Evolutionary conservation across 441 rosid species (phyloP).

Genomic region (Erodium trifolium): DNA sequence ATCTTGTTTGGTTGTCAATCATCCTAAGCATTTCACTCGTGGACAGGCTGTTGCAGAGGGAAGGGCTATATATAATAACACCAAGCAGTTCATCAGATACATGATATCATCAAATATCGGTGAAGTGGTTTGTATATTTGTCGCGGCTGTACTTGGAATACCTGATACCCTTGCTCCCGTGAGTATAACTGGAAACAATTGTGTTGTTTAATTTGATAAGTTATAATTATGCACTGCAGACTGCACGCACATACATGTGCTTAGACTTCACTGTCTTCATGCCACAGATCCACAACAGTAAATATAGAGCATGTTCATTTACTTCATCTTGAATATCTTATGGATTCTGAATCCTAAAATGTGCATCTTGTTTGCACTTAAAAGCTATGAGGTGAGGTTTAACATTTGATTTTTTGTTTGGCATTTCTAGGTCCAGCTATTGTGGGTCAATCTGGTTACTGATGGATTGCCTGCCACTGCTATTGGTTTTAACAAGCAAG

Average conservation of each 20-base stretch:
- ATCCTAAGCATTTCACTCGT: too few species aligned
- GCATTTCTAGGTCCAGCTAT: constrained; percentile 73
- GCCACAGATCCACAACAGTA: not conserved
- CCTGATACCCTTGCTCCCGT: constrained; percentile 99
- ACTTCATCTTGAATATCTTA: not conserved
- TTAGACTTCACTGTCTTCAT: not conserved
- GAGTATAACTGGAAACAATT: constrained; percentile 35
- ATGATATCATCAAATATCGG: constrained; percentile 99
- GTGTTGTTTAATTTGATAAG: constrained; percentile 10
- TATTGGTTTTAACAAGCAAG: constrained; percentile 97
- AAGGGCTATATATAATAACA: constrained; percentile 96
- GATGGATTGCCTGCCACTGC: constrained; percentile 99
- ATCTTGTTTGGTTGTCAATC: too few species aligned
- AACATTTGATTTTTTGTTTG: constrained; percentile 12
- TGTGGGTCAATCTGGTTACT: constrained; percentile 98
- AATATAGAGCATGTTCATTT: not conserved
- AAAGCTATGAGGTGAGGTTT: constrained; percentile 7
- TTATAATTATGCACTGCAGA: not conserved
- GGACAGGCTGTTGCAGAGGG: constrained; percentile 98
- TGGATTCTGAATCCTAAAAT: not conserved
- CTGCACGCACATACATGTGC: not conserved
- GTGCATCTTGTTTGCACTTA: constrained; percentile 2
- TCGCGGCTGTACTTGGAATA: constrained; percentile 96
- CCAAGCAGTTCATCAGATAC: constrained; percentile 98
- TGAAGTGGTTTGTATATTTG: constrained; percentile 98